These are phyloP conservation scores for Kazachstania martiniae DNA, from an alignment of 805 yeast species.

Conservation along the genomic window DNA sequence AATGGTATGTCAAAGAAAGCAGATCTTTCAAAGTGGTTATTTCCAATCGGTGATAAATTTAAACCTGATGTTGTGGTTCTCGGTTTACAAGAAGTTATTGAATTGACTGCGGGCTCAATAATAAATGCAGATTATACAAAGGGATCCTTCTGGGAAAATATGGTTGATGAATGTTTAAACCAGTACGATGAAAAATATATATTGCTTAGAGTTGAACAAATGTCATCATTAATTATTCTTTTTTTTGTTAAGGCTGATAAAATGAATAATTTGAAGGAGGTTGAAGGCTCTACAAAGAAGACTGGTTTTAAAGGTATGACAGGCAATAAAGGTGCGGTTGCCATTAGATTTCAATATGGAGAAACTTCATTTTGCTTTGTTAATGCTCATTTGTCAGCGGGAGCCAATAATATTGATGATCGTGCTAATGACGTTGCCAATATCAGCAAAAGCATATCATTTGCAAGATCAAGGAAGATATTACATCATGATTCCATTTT, in stretches of 20 bases:
- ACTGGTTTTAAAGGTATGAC: slow-evolving; percentile 96
- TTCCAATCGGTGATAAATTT: slow-evolving; percentile 49
- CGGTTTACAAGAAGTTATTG: slow-evolving; percentile 92
- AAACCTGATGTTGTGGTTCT: slow-evolving; percentile 73
- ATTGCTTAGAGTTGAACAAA: slow-evolving; percentile 60
- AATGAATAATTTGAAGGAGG: slow-evolving; percentile 51
- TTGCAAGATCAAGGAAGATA: slow-evolving; percentile 65
- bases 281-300: slow-evolving; percentile 82
- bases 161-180: slow-evolving; percentile 56
- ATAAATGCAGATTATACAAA: slow-evolving; percentile 70
- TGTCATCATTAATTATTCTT: slow-evolving; percentile 59
- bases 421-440: slow-evolving; percentile 75
- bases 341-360: slow-evolving; percentile 76
- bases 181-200: slow-evolving; percentile 42
- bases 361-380: slow-evolving; percentile 72
- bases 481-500: slow-evolving; percentile 76
- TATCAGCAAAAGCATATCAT: slow-evolving; percentile 63
- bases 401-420: slow-evolving; percentile 68
- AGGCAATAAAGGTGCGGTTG: slow-evolving; percentile 95
- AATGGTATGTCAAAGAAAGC: slow-evolving; percentile 53
- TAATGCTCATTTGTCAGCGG: slow-evolving; percentile 93
- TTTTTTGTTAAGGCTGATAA: slow-evolving; percentile 46
- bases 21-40: slow-evolving; percentile 67
- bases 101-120: slow-evolving; percentile 82
- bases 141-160: slow-evolving; percentile 66